Base-by-base conservation (phyloP, 805 yeast genomes). In the Pichia phayaonensis region DNA sequence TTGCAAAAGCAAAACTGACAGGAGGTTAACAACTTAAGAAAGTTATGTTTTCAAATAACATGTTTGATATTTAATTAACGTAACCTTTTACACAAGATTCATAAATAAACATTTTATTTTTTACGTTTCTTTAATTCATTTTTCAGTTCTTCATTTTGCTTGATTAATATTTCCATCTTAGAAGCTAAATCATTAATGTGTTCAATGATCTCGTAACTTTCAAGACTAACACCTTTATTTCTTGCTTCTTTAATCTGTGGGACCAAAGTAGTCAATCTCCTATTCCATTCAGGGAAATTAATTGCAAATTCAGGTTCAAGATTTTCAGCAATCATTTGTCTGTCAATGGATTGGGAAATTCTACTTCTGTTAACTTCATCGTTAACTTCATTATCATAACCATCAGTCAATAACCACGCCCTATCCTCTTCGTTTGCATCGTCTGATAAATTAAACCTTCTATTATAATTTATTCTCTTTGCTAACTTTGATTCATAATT, bases 341-440 rank as follows among this genome's bases (percentile, higher is more conserved):
- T 65, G 47, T 72, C 65, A 27, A 82, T 54, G 11, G 70, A 67
- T 40, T 70, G 70, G 20, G 72, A 64, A 5, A 71, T 65, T 27
- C 64, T 61, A 1, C 55, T 52, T 2, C 58, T 60, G 38, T 50
- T 51, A 20, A 61, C 56, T 36, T 64, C 65, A 18, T 63, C 61
- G 12, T 49, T 46, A 16, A 47, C 20, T 21, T 66, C 68, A 45
- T 72, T 78, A 36, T 70, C 70, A 53, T 70, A 87, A 0, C 95
- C 96, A 65, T 87, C 95, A 8, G 84, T 77, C 57, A 88, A 71
- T 56, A 85, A 88, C 95, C 96, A 88, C 59, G 84, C 90, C 8
- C 83, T 76, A 59, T 88, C 87, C 21, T 71, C 59, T 61, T 85
- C 92, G 62, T 86, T 86, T 21, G 89, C 86, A 65, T 88, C 96